Conservation (phyloP, 1,284 basidiomycete genomes). For the Singerocomus rubriflavus region DNA sequence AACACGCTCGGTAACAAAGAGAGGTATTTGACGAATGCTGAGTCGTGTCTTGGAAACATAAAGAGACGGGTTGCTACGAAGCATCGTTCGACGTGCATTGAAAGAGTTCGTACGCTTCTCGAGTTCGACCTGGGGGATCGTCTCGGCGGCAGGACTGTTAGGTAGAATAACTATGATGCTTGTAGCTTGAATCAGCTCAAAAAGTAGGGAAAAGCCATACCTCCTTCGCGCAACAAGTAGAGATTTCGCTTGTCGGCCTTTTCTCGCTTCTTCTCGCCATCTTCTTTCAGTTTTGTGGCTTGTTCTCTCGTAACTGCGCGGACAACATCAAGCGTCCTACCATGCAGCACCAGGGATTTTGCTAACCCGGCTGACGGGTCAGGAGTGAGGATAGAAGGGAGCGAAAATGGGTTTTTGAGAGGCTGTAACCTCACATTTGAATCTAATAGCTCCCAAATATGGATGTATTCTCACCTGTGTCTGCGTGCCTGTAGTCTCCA, state of each 20-base stretch:
- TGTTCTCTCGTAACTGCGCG: constrained; percentile 89
- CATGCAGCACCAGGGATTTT: constrained; percentile 84
- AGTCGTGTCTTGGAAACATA: constrained; percentile 95
- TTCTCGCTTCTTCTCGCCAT: constrained; percentile 78
- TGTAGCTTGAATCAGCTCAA: neutral
- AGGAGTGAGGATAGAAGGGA: constrained; percentile 89
- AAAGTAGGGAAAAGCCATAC: constrained; percentile 40
- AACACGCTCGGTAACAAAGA: constrained; percentile 86
- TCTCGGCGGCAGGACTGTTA: constrained; percentile 74
- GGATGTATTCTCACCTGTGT: constrained; percentile 29
- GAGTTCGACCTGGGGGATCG: constrained; percentile 69
- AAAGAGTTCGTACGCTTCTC: constrained; percentile 83
- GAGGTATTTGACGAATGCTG: constrained; percentile 88
- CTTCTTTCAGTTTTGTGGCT: constrained; percentile 84
- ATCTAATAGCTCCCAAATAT: neutral
- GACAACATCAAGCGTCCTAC: constrained; percentile 88
- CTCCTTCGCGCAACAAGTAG: constrained; percentile 94
- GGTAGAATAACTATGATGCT: constrained; percentile 73
- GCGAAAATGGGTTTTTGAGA: constrained; percentile 79
- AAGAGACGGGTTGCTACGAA: constrained; percentile 89
- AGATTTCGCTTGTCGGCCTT: constrained; percentile 96
- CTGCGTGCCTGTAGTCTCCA: constrained; percentile 54
- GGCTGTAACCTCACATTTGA: constrained; percentile 34
- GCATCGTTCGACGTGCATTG: constrained; percentile 74
- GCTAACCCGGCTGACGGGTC: constrained; percentile 90